Evolutionary conservation across 106 monocot species (phyloP).

Genomic region (Iris macrosiphon): DNA sequence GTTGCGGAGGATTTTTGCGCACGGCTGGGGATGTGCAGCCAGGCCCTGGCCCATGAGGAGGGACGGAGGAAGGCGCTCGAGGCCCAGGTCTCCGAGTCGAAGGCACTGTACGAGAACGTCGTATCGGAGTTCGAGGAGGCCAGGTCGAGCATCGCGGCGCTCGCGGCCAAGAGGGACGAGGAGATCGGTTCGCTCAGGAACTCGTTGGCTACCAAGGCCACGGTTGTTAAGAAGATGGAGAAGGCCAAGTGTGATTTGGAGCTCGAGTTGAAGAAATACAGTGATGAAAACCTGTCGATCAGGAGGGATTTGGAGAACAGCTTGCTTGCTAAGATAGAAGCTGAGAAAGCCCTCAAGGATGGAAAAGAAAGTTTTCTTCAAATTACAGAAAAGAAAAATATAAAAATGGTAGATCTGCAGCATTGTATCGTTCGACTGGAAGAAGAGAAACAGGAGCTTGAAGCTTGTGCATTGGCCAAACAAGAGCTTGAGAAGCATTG

Average conservation of each 20-base stretch:
- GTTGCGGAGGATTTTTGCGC: constrained; percentile 36
- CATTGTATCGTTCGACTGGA: constrained; percentile 12
- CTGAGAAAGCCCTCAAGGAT: constrained; percentile 20
- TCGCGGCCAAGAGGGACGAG: constrained; percentile 56
- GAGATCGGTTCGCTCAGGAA: constrained; percentile 68
- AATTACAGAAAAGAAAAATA: constrained; percentile 28
- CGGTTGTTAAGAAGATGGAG: constrained; percentile 22
- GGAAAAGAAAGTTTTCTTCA: constrained; percentile 18
- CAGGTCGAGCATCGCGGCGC: constrained; percentile 21
- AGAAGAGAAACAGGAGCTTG: constrained; percentile 23
- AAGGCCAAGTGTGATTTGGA: constrained; percentile 29
- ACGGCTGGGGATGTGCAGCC: constrained; percentile 61
- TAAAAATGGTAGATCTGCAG: constrained; percentile 33
- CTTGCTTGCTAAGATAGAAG: constrained; percentile 28
- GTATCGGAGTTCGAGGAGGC: constrained; percentile 64
- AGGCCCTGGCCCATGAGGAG: constrained; percentile 78
- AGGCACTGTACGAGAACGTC: constrained; percentile 42
- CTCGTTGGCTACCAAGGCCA: constrained; percentile 47
- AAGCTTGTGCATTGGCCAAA: constrained; percentile 15
- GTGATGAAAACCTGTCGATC: constrained; percentile 17
- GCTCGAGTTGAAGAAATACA: constrained; percentile 16
- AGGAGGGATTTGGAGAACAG: constrained; percentile 33
- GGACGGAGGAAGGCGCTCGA: constrained; percentile 78
- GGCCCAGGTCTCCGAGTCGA: constrained; percentile 58
- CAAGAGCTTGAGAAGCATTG: constrained; percentile 11